These are phyloP conservation scores for Naegleria fowleri DNA, from an alignment of 208 protist species.

Conservation along the genomic window DNA sequence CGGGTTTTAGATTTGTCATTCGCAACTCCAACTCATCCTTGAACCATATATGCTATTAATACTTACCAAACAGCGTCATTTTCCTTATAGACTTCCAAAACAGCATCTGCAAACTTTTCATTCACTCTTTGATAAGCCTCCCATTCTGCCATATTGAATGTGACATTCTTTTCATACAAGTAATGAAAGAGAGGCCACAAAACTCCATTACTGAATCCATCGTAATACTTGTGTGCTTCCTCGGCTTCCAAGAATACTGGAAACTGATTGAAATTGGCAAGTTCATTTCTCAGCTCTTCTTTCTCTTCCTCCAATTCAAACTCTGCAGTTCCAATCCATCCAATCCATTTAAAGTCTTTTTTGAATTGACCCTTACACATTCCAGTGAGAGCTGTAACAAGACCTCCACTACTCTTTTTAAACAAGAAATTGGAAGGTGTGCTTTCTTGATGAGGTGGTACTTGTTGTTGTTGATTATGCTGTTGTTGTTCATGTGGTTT, in stretches of 20 bases:
- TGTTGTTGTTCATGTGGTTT: background rate
- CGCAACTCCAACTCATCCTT: too few species aligned
- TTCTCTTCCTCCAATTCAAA: background rate
- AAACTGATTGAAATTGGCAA: conserved; percentile 26
- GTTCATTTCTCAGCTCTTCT: background rate
- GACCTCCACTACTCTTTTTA: conserved; percentile 36
- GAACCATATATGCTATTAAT: too few species aligned
- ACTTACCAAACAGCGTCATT: conserved; percentile 10
- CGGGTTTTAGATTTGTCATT: too few species aligned
- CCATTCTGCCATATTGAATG: conserved; percentile 42
- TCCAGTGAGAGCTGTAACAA: conserved; percentile 38
- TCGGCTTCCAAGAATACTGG: conserved; percentile 32
- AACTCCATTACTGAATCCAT: conserved; percentile 37
- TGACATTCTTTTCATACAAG: conserved; percentile 30
- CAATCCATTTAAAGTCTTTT: conserved; percentile 42
- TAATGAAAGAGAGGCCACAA: conserved; percentile 63
- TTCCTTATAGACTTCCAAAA: conserved; percentile 34
- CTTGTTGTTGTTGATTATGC: too few species aligned
- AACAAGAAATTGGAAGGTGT: background rate
- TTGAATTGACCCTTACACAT: conserved; percentile 13
- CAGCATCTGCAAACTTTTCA: conserved; percentile 44
- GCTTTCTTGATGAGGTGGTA: background rate
- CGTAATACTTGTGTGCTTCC: conserved; percentile 26
- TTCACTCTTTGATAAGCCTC: conserved; percentile 49
- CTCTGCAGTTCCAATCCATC: conserved; percentile 25